Evolutionary conservation across 75 land plant species (phyloP).

Genomic region (Isoetes taiwanensis): DNA sequence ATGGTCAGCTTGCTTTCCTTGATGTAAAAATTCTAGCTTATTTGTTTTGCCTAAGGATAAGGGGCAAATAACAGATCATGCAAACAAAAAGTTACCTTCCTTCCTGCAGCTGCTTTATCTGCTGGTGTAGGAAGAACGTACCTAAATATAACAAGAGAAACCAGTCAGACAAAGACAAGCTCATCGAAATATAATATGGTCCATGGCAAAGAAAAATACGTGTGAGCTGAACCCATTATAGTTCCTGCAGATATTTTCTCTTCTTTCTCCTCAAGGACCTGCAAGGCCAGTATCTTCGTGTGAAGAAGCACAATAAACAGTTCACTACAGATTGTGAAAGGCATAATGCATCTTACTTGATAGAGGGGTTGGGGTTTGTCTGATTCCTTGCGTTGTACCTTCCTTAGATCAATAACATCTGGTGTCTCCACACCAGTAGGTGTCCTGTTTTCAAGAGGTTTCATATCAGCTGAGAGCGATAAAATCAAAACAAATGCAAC

Average conservation of each 20-base stretch:
- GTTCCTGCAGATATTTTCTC: conserved; percentile 81
- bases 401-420: conserved; percentile 97
- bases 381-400: conserved; percentile 90
- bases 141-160: conserved; percentile 24
- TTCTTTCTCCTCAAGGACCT: conserved; percentile 97
- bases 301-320: no score
- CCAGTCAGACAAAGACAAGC: no score
- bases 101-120: conserved; percentile 61
- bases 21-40: background rate
- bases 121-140: conserved; percentile 46
- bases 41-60: background rate
- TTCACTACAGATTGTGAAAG: no score
- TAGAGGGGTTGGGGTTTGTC: conserved; percentile 61
- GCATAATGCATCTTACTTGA: no score
- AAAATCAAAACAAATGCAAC: background rate
- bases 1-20: background rate
- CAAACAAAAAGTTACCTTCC: conserved; percentile 40
- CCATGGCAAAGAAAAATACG: no score
- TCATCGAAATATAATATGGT: no score
- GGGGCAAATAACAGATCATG: background rate
- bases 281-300: no score
- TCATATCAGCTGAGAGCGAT: background rate
- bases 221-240: conserved; percentile 76
- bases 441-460: conserved; percentile 39
- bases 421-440: conserved; percentile 99